These are phyloP conservation scores for Malassezia arunalokei DNA, from an alignment of 1,284 basidiomycete genomes.

Conservation along the genomic window DNA sequence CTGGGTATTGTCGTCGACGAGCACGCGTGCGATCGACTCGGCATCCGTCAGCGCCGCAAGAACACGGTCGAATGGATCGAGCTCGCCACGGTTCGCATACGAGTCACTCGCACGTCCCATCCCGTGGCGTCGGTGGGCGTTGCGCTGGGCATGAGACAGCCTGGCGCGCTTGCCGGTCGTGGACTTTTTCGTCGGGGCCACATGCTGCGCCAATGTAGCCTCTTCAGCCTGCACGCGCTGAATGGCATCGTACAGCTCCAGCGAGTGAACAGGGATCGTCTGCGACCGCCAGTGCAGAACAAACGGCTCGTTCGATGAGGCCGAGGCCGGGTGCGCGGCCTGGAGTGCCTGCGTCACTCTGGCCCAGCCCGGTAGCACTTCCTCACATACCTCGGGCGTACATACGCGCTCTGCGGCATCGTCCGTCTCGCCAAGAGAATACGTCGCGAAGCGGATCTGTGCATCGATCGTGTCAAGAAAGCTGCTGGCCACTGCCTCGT, in stretches of 20 bases:
- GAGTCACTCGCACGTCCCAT: slow-evolving; percentile 4
- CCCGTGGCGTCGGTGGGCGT: slow-evolving; percentile 21
- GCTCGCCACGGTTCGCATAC: slow-evolving; percentile 23
- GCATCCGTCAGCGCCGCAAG: slow-evolving; percentile 39
- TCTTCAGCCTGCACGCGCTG: slow-evolving; percentile 71
- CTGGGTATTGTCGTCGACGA: slow-evolving; percentile 40
- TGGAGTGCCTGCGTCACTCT: slow-evolving; percentile 52
- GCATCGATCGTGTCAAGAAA: slow-evolving; percentile 79
- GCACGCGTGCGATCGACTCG: slow-evolving; percentile 30
- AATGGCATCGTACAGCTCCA: slow-evolving; percentile 78
- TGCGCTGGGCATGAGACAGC: slow-evolving; percentile 38
- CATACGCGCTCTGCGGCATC: slow-evolving; percentile 65
- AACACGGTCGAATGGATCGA: slow-evolving; percentile 41
- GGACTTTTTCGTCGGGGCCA: neutral
- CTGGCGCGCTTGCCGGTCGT: slow-evolving; percentile 13
- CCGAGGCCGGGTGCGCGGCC: slow-evolving; percentile 34
- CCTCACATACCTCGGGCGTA: slow-evolving; percentile 51
- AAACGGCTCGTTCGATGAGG: slow-evolving; percentile 50
- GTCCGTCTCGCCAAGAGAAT: slow-evolving; percentile 58
- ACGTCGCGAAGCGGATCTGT: slow-evolving; percentile 81
- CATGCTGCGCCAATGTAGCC: slow-evolving; percentile 23
- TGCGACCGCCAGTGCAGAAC: slow-evolving; percentile 68
- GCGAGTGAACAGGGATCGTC: slow-evolving; percentile 71
- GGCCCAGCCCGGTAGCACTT: slow-evolving; percentile 59
- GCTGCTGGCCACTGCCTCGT: slow-evolving; percentile 74